These are phyloP conservation scores for Fusarium tanahbumbuense DNA, from an alignment of 2,329 filamentous ascomycete genomes.

Conservation along the genomic window DNA sequence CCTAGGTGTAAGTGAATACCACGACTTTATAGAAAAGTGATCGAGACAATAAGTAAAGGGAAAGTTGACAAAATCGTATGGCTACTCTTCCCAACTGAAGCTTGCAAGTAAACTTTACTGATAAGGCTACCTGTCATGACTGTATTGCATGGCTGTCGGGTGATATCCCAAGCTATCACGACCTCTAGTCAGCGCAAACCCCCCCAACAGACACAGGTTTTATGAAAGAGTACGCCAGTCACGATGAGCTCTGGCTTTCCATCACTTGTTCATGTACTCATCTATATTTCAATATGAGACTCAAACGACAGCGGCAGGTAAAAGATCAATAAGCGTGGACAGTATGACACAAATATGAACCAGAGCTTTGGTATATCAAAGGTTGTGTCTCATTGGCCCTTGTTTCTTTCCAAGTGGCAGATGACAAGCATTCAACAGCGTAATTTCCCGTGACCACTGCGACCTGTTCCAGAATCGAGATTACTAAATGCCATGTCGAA, in stretches of 20 bases:
- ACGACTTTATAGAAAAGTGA: neutral
- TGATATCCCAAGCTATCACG: neutral
- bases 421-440: conserved; percentile 4
- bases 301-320: neutral
- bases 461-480: conserved; percentile 1
- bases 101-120: neutral
- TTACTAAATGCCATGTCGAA: neutral
- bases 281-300: neutral
- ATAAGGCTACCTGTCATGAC: neutral
- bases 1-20: neutral
- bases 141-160: neutral
- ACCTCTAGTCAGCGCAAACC: neutral
- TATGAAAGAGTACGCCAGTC: neutral
- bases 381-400: neutral
- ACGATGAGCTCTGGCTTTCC: neutral
- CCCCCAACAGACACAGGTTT: neutral
- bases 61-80: neutral
- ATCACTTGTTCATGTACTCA: neutral
- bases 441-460: conserved; percentile 31
- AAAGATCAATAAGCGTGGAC: neutral
- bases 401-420: conserved; percentile 1
- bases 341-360: neutral
- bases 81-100: neutral
- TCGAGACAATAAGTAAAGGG: neutral
- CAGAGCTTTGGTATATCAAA: neutral